Conservation (phyloP, 805 yeast species). For the Wickerhamiella slavikovae region DNA sequence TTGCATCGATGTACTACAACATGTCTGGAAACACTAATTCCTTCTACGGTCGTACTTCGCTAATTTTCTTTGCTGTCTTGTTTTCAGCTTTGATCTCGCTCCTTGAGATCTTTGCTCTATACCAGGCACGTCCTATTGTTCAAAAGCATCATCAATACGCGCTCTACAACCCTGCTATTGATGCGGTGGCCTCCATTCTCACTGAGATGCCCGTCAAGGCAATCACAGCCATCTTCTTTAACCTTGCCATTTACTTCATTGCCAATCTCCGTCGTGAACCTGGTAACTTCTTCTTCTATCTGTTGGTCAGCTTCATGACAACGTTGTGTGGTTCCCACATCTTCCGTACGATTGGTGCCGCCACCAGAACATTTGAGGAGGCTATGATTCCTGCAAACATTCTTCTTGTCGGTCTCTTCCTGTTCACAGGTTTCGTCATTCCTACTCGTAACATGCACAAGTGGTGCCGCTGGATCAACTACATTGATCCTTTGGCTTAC, state of each 20-base stretch:
- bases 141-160: slow-evolving; percentile 55
- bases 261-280: slow-evolving; percentile 27
- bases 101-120: slow-evolving; percentile 30
- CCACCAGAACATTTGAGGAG: slow-evolving; percentile 27
- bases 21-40: slow-evolving; percentile 30
- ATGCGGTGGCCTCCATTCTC: slow-evolving; percentile 39
- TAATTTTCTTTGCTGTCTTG: slow-evolving; percentile 36
- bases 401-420: slow-evolving; percentile 26
- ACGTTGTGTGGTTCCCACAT: slow-evolving; percentile 29
- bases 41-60: slow-evolving; percentile 46
- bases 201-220: slow-evolving; percentile 46
- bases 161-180: slow-evolving; percentile 54
- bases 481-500: slow-evolving; percentile 34
- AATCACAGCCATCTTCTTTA: slow-evolving; percentile 24
- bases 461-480: slow-evolving; percentile 53
- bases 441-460: slow-evolving; percentile 41
- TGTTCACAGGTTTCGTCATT: slow-evolving; percentile 45
- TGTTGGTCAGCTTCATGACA: slow-evolving; percentile 25
- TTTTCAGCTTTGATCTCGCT: slow-evolving; percentile 41
- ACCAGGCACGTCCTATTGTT: slow-evolving; percentile 36
- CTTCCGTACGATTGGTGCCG: slow-evolving; percentile 34
- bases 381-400: slow-evolving; percentile 46
- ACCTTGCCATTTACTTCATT: slow-evolving; percentile 36
- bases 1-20: slow-evolving; percentile 41
- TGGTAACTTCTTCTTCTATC: slow-evolving; percentile 33